A percentile compares a stretch with the other conserved stretches of the same genome.
These are phyloP conservation scores for Meira nashicola DNA, from an alignment of 1,284 basidiomycete genomes.

Conservation along the genomic window DNA sequence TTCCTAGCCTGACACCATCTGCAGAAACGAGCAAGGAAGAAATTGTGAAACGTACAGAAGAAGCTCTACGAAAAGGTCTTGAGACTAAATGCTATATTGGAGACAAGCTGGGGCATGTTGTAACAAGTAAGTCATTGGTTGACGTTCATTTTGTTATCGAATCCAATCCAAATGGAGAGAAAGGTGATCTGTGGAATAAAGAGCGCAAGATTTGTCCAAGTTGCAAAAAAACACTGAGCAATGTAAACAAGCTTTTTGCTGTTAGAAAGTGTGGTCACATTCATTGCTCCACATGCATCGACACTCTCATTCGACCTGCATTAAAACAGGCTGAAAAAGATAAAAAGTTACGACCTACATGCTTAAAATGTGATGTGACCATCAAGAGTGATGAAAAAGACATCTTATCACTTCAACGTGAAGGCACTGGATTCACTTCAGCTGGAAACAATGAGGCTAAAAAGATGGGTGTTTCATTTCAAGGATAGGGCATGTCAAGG, in stretches of 20 bases:
- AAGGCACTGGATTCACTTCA: slow-evolving; percentile 21
- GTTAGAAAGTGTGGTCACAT: slow-evolving; percentile 70
- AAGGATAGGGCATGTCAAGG: too few species aligned
- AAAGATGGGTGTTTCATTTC: slow-evolving; percentile 19
- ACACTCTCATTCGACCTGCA: slow-evolving; percentile 69
- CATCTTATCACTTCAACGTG: slow-evolving; percentile 17
- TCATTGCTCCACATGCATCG: slow-evolving; percentile 76
- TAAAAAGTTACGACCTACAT: slow-evolving; percentile 54
- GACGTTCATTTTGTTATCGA: slow-evolving; percentile 64
- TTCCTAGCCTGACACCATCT: slow-evolving; percentile 21
- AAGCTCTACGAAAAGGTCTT: not conserved
- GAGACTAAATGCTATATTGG: slow-evolving; percentile 11
- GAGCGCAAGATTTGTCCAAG: slow-evolving; percentile 41
- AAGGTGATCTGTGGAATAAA: not conserved
- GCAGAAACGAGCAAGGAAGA: slow-evolving; percentile 10
- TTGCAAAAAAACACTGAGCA: slow-evolving; percentile 70
- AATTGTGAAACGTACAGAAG: slow-evolving; percentile 5
- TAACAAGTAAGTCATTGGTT: slow-evolving; percentile 64
- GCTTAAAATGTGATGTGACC: slow-evolving; percentile 71
- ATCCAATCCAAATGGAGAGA: slow-evolving; percentile 19
- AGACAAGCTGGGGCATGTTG: slow-evolving; percentile 7
- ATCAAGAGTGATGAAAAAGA: slow-evolving; percentile 57
- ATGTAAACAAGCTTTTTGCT: slow-evolving; percentile 4
- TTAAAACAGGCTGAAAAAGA: slow-evolving; percentile 7
- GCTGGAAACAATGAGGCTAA: slow-evolving; percentile 17